Conservation (phyloP, 805 yeast species). For the Naumovozyma baii region DNA sequence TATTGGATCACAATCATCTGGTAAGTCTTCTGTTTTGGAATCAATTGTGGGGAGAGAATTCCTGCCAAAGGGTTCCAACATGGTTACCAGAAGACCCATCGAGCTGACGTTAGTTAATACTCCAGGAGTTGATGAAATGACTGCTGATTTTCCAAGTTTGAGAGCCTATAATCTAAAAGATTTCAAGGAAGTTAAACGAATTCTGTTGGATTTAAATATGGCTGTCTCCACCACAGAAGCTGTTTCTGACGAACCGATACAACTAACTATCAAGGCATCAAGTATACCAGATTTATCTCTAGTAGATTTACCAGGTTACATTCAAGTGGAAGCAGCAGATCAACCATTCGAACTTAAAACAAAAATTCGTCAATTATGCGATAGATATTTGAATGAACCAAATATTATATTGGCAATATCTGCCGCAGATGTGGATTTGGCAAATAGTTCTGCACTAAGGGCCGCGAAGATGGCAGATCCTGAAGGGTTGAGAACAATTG, state of each 20-base stretch:
- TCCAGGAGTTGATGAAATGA: slow-evolving; percentile 68
- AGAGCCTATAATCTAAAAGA: slow-evolving; percentile 75
- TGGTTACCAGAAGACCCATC: slow-evolving; percentile 97
- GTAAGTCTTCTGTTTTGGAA: slow-evolving; percentile 92
- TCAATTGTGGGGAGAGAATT: slow-evolving; percentile 97
- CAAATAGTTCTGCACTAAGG: slow-evolving; percentile 87
- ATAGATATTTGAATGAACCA: slow-evolving; percentile 79
- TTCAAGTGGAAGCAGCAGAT: slow-evolving; percentile 92
- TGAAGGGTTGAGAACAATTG: slow-evolving; percentile 88
- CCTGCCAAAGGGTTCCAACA: slow-evolving; percentile 91
- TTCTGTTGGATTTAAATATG: slow-evolving; percentile 80
- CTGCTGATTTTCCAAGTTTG: slow-evolving; percentile 89
- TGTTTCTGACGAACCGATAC: slow-evolving; percentile 88
- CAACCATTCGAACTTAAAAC: slow-evolving; percentile 80
- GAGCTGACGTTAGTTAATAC: slow-evolving; percentile 87
- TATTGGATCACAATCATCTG: slow-evolving; percentile 94
- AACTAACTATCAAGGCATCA: slow-evolving; percentile 82
- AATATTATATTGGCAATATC: slow-evolving; percentile 92
- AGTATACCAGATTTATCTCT: slow-evolving; percentile 83
- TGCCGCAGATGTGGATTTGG: slow-evolving; percentile 96
- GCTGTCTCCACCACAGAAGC: slow-evolving; percentile 84
- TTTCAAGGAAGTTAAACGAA: slow-evolving; percentile 78
- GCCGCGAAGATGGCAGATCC: slow-evolving; percentile 90
- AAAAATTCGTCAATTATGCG: slow-evolving; percentile 72
- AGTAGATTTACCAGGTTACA: slow-evolving; percentile 95